Conservation (phyloP, 257 asterid species). For the Cruciata laevipes region DNA sequence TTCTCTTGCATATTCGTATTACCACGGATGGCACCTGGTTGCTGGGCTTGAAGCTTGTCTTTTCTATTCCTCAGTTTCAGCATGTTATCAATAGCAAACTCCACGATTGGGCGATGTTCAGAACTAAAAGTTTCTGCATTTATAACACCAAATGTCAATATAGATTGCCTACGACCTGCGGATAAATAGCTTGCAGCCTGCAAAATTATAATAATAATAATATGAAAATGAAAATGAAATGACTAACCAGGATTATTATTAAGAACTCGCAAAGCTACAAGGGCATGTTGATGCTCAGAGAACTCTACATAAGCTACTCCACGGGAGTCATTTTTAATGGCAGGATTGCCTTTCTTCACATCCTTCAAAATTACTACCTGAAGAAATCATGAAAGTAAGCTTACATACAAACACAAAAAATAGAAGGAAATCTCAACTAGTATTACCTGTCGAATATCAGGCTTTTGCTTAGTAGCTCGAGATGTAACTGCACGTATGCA, state of each 20-base stretch:
- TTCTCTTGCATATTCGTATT: slow-evolving; percentile 23
- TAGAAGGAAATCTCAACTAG: not conserved
- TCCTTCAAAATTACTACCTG: slow-evolving; percentile 76
- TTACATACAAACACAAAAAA: not conserved
- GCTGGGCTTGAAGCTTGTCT: slow-evolving; percentile 56
- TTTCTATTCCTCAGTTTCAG: slow-evolving; percentile 67
- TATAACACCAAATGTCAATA: not conserved
- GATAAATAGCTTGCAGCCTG: not conserved
- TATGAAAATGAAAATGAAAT: not conserved
- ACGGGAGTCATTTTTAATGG: slow-evolving; percentile 55
- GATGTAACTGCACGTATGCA: slow-evolving; percentile 71
- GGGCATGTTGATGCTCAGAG: slow-evolving; percentile 96
- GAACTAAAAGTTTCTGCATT: slow-evolving; percentile 66
- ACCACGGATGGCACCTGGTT: slow-evolving; percentile 26
- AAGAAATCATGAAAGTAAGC: slow-evolving; percentile 9
- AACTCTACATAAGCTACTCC: slow-evolving; percentile 95
- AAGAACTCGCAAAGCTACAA: slow-evolving; percentile 94
- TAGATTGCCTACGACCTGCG: not conserved
- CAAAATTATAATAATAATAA: no score
- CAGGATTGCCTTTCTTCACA: slow-evolving; percentile 45
- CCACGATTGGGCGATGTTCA: slow-evolving; percentile 94
- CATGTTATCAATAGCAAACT: slow-evolving; percentile 88
- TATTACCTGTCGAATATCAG: slow-evolving; percentile 75
- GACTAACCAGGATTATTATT: slow-evolving; percentile 82
- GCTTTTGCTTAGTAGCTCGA: slow-evolving; percentile 92